Evolutionary conservation across 1,139 yeast species (phyloP), one percentile per base, ranked within the genome.

Genomic region (Scheffersomyces stambukii): DNA sequence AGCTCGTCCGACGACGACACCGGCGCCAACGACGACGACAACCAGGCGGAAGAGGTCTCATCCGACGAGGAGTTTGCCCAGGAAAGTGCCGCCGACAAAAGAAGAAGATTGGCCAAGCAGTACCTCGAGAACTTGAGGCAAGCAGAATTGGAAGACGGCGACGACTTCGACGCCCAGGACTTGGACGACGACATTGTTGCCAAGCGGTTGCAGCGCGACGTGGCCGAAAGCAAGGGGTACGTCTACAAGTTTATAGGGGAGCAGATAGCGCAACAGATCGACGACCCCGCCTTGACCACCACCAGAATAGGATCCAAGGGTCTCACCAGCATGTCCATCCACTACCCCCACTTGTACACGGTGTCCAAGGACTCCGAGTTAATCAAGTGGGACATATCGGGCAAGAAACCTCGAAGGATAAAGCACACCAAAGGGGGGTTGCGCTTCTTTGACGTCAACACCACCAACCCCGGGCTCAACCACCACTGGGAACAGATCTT

Each of bases 31-130:
- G 62, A 55, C 7, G 46, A 36, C n/a, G 48, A 46, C 9, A 74
- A 62, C 24, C 10, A 9, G 19, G 10, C 8, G 10, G 73, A 64
- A 24, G 66, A 64, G 30, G 37, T 62, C 21, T 76, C 73, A 9
- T 75, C 81, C 6, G 89, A 79, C 28, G 88, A 79, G 44, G 91
- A 80, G 43, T 77, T 77, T 42, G 76, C 65, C 15, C 70, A 68
- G 16, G 98, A 91, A 54, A 77, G 76, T 29, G 94, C 89, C 13
- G 94, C 96, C 1, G 98, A 91, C 48, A 89, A 86, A 56, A 76
- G 99, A 58, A 76, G 97, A 60, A 68, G 97, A 48, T 65, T 91
- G 40, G 98, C 98, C 13, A 88, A 88, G 54, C 94, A 89, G 54
- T 91, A 91, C 55, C 64, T 91, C 42, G 91, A 83, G 25, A 84